These are phyloP conservation scores for Globisporangium middletonii DNA, from an alignment of 352 stramenopile species.

Conservation along the genomic window DNA sequence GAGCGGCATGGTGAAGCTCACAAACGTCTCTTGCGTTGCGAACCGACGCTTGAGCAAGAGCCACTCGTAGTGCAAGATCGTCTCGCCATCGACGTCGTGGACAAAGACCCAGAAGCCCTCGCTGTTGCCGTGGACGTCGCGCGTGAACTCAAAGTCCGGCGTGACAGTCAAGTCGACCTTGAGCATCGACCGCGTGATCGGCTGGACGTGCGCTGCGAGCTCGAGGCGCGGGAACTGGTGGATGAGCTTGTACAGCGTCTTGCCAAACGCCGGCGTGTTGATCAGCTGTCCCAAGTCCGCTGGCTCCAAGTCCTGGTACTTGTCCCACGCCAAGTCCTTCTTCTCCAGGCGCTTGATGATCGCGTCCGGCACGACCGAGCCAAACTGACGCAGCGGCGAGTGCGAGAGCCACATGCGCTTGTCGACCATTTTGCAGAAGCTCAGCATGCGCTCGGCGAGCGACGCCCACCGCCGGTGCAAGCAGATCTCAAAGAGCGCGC, in stretches of 20 bases:
- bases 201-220: slow-evolving; percentile 95
- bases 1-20: slow-evolving; percentile 96
- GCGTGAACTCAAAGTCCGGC: slow-evolving; percentile 97
- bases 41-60: slow-evolving; percentile 92
- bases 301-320: slow-evolving; percentile 96
- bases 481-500: slow-evolving; percentile 98
- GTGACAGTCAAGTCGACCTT: slow-evolving; percentile 94
- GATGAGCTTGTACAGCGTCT: slow-evolving; percentile 96
- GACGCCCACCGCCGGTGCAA: slow-evolving; percentile 94
- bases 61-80: slow-evolving; percentile 98
- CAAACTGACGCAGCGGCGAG: slow-evolving; percentile 97
- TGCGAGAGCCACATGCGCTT: slow-evolving; percentile 98
- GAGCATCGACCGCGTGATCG: slow-evolving; percentile 97
- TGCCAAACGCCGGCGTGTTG: slow-evolving; percentile 97
- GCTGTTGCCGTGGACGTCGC: slow-evolving; percentile 93
- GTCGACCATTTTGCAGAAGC: slow-evolving; percentile 99
- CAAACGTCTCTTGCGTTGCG: slow-evolving; percentile 69
- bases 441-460: slow-evolving; percentile 93
- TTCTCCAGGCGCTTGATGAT: slow-evolving; percentile 97
- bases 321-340: slow-evolving; percentile 98
- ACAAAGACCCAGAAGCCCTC: slow-evolving; percentile 98
- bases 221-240: slow-evolving; percentile 98
- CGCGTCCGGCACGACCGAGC: slow-evolving; percentile 88
- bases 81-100: slow-evolving; percentile 97
- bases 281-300: slow-evolving; percentile 97